A percentile compares a stretch with the other conserved stretches of the same genome.
Evolutionary conservation across 1,284 basidiomycete species (phyloP).

Genomic region (Tetrapyrgos nigripes): DNA sequence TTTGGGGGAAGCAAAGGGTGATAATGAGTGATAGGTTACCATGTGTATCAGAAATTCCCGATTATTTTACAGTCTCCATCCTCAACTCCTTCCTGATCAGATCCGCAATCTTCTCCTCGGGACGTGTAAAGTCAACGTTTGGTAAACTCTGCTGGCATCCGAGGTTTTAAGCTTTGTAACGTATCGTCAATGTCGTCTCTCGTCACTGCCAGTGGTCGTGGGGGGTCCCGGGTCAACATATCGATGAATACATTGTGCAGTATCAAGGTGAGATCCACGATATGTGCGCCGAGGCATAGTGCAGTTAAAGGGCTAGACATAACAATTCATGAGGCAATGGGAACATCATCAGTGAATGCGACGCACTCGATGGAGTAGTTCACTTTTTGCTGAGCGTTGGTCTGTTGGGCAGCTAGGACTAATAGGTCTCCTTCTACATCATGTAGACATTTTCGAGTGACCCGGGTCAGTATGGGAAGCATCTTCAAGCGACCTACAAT

Average conservation of each 20-base stretch:
- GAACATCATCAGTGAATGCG: too few species aligned
- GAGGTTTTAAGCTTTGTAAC: background rate
- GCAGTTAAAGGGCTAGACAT: background rate
- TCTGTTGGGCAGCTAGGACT: background rate
- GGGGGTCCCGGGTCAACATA: background rate
- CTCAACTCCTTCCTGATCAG: background rate
- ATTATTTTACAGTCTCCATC: too few species aligned
- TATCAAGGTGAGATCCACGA: background rate
- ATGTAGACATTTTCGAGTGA: background rate
- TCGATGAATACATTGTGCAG: background rate
- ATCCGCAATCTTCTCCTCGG: background rate
- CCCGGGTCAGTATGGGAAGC: background rate
- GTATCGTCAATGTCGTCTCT: background rate
- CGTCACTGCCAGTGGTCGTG: background rate
- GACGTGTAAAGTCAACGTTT: background rate
- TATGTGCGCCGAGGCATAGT: background rate
- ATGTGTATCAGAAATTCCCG: too few species aligned
- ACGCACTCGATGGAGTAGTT: background rate
- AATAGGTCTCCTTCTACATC: background rate
- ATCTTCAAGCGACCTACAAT: background rate
- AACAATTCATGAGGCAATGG: background rate
- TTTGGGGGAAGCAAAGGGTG: too few species aligned
- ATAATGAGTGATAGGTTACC: too few species aligned
- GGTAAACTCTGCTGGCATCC: background rate
- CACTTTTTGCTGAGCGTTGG: background rate